Evolutionary conservation across 75 land plant genomes (phyloP), one percentile per base, ranked within the genome.

Genomic region (Selaginella tamariscina): DNA sequence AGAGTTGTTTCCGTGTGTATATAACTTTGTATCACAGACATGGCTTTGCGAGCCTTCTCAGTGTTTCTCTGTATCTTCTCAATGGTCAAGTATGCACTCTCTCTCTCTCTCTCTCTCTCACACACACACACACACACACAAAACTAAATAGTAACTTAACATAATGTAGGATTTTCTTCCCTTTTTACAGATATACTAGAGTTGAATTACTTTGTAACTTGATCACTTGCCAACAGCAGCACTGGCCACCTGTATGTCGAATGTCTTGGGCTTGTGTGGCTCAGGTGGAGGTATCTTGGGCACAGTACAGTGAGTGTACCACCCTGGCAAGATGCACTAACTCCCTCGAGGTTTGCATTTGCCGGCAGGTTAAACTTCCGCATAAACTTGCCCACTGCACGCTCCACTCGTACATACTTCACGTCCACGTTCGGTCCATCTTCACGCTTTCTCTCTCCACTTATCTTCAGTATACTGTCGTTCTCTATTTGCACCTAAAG

Each of bases 351-450:
- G 23, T 59, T 59, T 5, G 62, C 62, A 59, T 59, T 59, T 5
- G 62, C 62, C 23, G 62, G 62, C 9, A 59, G 62, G 23, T 59
- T 59, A n/a, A 59, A 59, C 26, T 59, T 59, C 24, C 62, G 5
- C 62, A 59, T 59, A n/a, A 59, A 59, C 26, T 59, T 59, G 18
- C 62, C 62, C 8, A 21, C 26, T 21, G 27, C 26, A 9, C 62
- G 62, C 26, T 59, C 62, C 26, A 59, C 62, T 59, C 62, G 8
- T n/a, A 59, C 62, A n/a, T 59, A 59, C 26, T 59, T 59, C 8
- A 59, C 62, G 21, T 59, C 62, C 23, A 59, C 23, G 21, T 59
- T 26, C 9, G 21, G 21, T n/a, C 24, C 62, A n/a, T 59, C 62
- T 21, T 59, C 62, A 5, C 62, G 62, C 62, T 59, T 59, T 8